Conservation (phyloP, 1,284 basidiomycete genomes). For the Microbotryomycetes sp. region DNA sequence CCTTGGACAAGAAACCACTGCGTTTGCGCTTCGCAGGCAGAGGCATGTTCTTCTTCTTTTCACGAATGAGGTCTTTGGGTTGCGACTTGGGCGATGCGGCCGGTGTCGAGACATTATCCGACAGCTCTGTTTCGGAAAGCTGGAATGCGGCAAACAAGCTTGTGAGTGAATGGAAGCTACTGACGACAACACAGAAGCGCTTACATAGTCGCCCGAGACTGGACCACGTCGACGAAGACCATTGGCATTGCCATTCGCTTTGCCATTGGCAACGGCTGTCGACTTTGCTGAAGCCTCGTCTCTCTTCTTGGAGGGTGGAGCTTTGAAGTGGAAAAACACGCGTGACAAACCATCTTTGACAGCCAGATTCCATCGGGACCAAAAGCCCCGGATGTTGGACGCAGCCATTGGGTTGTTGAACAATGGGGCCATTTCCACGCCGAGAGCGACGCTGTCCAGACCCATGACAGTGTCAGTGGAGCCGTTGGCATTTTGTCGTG, state of each 20-base stretch:
- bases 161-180: not conserved
- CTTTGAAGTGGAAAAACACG: conserved; percentile 12
- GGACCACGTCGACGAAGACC: not conserved
- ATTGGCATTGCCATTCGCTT: not conserved
- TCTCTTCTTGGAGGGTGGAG: not conserved
- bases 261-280: not conserved
- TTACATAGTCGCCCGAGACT: not conserved
- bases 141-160: not conserved
- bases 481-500: too few relatives aligned
- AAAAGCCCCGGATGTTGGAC: conserved; percentile 3
- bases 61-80: not conserved
- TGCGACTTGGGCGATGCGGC: not conserved
- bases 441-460: not conserved
- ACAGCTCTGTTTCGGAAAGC: conserved; percentile 3
- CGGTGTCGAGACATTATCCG: not conserved
- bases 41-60: not conserved
- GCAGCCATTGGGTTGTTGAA: conserved; percentile 6
- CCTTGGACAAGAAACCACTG: conserved; percentile 5
- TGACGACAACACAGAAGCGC: not conserved
- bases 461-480: not conserved
- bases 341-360: conserved; percentile 7
- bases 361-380: conserved; percentile 7
- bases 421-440: conserved; percentile 5
- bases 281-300: not conserved
- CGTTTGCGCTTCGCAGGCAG: not conserved